These are phyloP conservation scores for Blastomyces emzantsi DNA, from an alignment of 2,329 filamentous ascomycete genomes.

Conservation along the genomic window DNA sequence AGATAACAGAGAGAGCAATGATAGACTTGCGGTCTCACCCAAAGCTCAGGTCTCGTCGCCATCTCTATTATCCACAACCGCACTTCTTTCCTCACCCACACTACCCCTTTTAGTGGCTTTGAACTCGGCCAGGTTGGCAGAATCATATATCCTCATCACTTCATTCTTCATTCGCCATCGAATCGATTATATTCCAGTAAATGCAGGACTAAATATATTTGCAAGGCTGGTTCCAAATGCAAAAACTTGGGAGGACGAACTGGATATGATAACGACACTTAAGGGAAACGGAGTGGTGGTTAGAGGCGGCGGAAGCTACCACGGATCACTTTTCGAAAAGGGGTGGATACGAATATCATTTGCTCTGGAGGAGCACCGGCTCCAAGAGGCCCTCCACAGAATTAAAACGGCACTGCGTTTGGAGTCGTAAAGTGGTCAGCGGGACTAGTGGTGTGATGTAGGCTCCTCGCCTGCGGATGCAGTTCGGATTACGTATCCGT, in stretches of 20 bases:
- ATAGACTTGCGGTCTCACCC: constrained; percentile 16
- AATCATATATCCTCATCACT: constrained; percentile 21
- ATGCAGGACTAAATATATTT: constrained; percentile 22
- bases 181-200: constrained; percentile 22
- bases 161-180: constrained; percentile 18
- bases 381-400: constrained; percentile 18
- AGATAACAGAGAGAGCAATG: constrained; percentile 17
- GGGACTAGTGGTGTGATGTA: background rate
- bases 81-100: constrained; percentile 20
- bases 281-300: constrained; percentile 20
- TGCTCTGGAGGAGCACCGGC: constrained; percentile 15
- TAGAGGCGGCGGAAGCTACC: constrained; percentile 17
- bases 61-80: constrained; percentile 18
- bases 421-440: background rate
- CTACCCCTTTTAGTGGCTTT: constrained; percentile 19
- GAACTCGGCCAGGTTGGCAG: constrained; percentile 20
- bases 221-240: constrained; percentile 18
- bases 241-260: constrained; percentile 22
- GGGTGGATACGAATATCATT: constrained; percentile 24
- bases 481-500: too few species aligned
- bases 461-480: background rate
- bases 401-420: constrained; percentile 14
- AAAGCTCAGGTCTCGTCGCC: constrained; percentile 20
- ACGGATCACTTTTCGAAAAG: constrained; percentile 18
- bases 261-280: constrained; percentile 14